Percentiles rank a stretch among this genome's conserved stretches.
Conservation (phyloP, 169 alveolate genomes). For the Plasmodium gaboni region DNA sequence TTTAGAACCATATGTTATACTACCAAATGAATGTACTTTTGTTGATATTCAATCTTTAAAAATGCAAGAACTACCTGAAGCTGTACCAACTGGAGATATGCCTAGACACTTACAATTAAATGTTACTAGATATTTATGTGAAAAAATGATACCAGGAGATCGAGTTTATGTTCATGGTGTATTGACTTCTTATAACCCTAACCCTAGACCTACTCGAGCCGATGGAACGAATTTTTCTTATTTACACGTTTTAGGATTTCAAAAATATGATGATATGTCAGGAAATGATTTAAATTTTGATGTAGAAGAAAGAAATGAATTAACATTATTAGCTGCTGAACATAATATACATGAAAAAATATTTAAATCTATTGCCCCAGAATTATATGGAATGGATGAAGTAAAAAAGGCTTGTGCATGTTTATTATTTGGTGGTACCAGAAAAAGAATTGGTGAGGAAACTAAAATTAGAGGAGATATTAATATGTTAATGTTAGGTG, state of each 20-base stretch:
- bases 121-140: slow-evolving; percentile 94
- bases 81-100: slow-evolving; percentile 94
- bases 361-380: slow-evolving; percentile 96
- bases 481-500: slow-evolving; percentile 96
- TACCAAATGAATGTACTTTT: slow-evolving; percentile 95
- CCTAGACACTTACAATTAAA: slow-evolving; percentile 91
- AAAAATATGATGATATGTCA: slow-evolving; percentile 74
- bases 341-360: slow-evolving; percentile 95
- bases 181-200: slow-evolving; percentile 82
- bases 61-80: slow-evolving; percentile 99
- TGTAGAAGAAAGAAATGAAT: slow-evolving; percentile 86
- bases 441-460: slow-evolving; percentile 96
- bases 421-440: slow-evolving; percentile 98
- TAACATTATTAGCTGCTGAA: slow-evolving; percentile 88
- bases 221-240: slow-evolving; percentile 82
- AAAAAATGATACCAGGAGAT: slow-evolving; percentile 97
- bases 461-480: slow-evolving; percentile 98
- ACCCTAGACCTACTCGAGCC: slow-evolving; percentile 69
- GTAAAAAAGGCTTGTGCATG: slow-evolving; percentile 99
- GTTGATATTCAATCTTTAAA: slow-evolving; percentile 96
- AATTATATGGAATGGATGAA: slow-evolving; percentile 96
- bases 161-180: slow-evolving; percentile 97
- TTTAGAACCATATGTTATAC: slow-evolving; percentile 92
- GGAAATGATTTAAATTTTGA: slow-evolving; percentile 81
- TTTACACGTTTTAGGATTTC: slow-evolving; percentile 88